Evolutionary conservation across 208 protist species (phyloP).

Genomic region (Leishmania arabica): DNA sequence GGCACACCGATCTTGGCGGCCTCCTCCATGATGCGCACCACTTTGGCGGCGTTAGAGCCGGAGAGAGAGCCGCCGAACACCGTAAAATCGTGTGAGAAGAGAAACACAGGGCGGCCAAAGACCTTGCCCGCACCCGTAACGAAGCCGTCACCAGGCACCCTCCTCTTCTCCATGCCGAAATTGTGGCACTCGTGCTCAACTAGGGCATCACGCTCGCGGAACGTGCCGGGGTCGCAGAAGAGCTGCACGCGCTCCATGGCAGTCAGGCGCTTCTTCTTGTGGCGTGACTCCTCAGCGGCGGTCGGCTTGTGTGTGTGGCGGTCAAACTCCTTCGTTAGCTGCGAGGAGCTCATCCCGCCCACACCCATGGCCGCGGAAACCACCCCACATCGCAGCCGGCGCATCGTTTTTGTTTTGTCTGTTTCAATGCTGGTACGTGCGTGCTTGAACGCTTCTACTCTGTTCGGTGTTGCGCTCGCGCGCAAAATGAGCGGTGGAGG

Average conservation of each 20-base stretch:
- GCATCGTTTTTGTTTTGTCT: constrained; percentile 15
- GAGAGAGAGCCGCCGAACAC: constrained; percentile 95
- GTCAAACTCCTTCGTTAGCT: constrained; percentile 31
- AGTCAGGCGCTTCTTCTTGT: constrained; percentile 93
- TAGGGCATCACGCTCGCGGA: constrained; percentile 93
- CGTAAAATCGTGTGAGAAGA: constrained; percentile 97
- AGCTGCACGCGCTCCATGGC: constrained; percentile 94
- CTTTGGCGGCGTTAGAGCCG: constrained; percentile 94
- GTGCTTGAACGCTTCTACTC: not conserved
- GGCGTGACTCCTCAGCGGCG: constrained; percentile 68
- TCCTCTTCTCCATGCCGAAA: constrained; percentile 93
- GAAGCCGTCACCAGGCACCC: constrained; percentile 92
- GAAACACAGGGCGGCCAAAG: constrained; percentile 93
- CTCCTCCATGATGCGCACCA: constrained; percentile 97
- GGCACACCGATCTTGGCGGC: constrained; percentile 94
- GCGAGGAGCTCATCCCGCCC: constrained; percentile 14
- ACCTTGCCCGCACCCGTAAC: constrained; percentile 94
- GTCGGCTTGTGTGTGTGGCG: constrained; percentile 39
- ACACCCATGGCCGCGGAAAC: constrained; percentile 18
- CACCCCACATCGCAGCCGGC: constrained; percentile 26
- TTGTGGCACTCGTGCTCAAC: constrained; percentile 93
- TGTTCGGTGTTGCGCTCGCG: not conserved
- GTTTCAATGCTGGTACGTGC: too few species aligned
- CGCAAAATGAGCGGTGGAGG: not conserved
- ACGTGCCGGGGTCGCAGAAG: constrained; percentile 91